phyloP scores from a whole-genome alignment of 2,329 filamentous ascomycete species.

The Arthrobotrys pseudoclavata region DNA sequence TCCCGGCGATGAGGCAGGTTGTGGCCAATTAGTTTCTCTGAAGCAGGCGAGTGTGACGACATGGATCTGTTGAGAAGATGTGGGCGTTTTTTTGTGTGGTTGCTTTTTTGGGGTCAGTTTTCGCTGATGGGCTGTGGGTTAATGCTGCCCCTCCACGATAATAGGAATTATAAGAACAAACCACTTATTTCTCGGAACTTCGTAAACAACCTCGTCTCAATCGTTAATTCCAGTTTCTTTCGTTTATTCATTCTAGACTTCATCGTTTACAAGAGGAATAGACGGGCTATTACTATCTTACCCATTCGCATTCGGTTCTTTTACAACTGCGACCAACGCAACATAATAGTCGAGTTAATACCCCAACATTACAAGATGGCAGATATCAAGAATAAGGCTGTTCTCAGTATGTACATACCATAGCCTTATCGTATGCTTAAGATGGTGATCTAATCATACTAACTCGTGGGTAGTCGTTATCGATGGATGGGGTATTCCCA shows the following conservation, averaged over 20 bases:
- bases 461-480: constrained; percentile 81
- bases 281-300: not conserved
- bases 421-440: not conserved
- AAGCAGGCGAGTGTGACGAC: constrained; percentile 19
- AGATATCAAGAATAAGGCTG: constrained; percentile 77
- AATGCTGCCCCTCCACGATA: constrained; percentile 24
- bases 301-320: not conserved
- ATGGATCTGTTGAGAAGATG: constrained; percentile 35
- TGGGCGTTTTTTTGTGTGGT: constrained; percentile 21
- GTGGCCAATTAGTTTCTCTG: constrained; percentile 16
- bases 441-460: constrained; percentile 4
- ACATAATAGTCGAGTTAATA: not conserved
- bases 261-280: not conserved
- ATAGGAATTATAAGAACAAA: constrained; percentile 7
- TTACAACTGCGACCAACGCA: not conserved
- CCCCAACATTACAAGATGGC: constrained; percentile 70
- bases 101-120: constrained; percentile 44
- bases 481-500: constrained; percentile 92
- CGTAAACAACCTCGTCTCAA: constrained; percentile 9
- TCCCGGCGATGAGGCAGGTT: constrained; percentile 35
- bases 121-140: constrained; percentile 40
- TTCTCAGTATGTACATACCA: constrained; percentile 72
- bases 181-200: constrained; percentile 10
- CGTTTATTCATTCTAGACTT: constrained; percentile 8
- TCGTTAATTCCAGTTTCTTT: not conserved